These are phyloP conservation scores for Papiliotrema terrestris DNA, from an alignment of 1,284 basidiomycete genomes.

Conservation along the genomic window DNA sequence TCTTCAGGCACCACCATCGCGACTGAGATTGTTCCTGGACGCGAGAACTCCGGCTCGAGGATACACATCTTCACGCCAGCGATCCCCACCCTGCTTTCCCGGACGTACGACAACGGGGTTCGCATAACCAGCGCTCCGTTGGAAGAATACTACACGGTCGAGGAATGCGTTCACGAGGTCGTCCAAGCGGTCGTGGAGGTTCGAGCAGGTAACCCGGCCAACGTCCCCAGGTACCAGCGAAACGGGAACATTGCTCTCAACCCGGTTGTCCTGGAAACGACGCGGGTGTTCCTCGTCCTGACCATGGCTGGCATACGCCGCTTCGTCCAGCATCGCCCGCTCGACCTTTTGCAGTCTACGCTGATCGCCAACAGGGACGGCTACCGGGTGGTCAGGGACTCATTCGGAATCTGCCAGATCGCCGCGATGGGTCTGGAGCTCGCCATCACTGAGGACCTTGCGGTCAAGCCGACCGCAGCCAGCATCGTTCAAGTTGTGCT, in stretches of 20 bases:
- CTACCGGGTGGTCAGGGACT: constrained; percentile 4
- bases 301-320: constrained; percentile 37
- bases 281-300: constrained; percentile 38
- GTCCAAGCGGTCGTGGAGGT: constrained; percentile 71
- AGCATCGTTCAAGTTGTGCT: constrained; percentile 14
- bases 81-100: constrained; percentile 27
- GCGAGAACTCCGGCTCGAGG: not conserved
- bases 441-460: constrained; percentile 26
- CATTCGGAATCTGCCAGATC: constrained; percentile 16
- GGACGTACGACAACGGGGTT: constrained; percentile 30
- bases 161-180: constrained; percentile 64
- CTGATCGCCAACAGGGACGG: constrained; percentile 37
- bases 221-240: constrained; percentile 10
- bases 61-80: constrained; percentile 32
- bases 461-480: constrained; percentile 27
- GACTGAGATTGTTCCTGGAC: too few relatives aligned
- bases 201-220: constrained; percentile 30
- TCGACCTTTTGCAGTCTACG: constrained; percentile 39
- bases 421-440: constrained; percentile 39
- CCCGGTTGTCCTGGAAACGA: constrained; percentile 20
- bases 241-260: constrained; percentile 25
- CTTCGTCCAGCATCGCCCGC: constrained; percentile 31
- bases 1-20: too few relatives aligned
- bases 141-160: constrained; percentile 40
- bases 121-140: constrained; percentile 1